These are phyloP conservation scores for Akanthomyces uredinophilus DNA, from an alignment of 2,329 filamentous ascomycete species.

Conservation along the genomic window DNA sequence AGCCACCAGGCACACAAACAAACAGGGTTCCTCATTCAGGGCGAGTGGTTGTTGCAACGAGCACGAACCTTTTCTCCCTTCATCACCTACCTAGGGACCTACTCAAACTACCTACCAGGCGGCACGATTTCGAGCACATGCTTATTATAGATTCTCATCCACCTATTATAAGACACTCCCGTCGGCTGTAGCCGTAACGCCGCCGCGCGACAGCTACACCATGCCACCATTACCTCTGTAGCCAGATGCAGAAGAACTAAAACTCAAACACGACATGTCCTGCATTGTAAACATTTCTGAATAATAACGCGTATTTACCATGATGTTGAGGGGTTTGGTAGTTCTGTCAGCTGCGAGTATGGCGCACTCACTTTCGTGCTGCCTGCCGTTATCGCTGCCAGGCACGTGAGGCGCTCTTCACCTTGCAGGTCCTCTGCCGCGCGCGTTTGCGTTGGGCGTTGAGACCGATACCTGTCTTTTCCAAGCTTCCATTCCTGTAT, in stretches of 20 bases:
- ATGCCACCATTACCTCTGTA: neutral
- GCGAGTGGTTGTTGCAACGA: neutral
- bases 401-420: conserved; percentile 12
- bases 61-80: neutral
- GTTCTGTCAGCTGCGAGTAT: neutral
- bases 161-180: conserved; percentile 6
- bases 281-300: neutral
- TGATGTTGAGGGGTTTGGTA: neutral
- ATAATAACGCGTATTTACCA: neutral
- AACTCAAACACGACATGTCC: neutral
- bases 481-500: neutral
- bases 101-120: too few relatives aligned
- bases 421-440: conserved; percentile 6
- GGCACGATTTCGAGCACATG: neutral
- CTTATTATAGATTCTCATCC: too few relatives aligned
- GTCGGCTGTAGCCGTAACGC: neutral
- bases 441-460: neutral
- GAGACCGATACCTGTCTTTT: neutral
- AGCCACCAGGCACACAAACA: neutral
- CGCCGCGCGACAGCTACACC: neutral
- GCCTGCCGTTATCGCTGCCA: conserved; percentile 4
- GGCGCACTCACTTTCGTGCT: neutral
- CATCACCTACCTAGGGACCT: too few relatives aligned
- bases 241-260: neutral
- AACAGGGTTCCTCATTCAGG: neutral